Evolutionary conservation across 352 stramenopile species (phyloP).

Genomic region (Pythium plurisporium): DNA sequence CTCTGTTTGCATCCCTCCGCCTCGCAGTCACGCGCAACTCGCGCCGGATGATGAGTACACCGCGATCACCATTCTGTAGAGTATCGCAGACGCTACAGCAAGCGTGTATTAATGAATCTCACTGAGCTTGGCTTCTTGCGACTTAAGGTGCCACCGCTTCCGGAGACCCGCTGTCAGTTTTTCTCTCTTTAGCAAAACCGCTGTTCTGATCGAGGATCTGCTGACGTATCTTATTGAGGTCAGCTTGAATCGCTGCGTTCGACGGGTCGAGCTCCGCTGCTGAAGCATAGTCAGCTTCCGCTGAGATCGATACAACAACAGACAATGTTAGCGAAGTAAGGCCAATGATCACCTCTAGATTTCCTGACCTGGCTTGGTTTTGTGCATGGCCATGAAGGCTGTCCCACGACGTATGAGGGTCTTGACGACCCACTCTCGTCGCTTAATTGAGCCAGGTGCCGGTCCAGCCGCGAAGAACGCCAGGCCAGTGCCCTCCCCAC

Average conservation of each 20-base stretch:
- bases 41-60: conserved; percentile 2
- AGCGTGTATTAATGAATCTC: background rate
- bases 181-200: background rate
- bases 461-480: conserved; percentile 57
- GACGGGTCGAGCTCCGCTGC: conserved; percentile 55
- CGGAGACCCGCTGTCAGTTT: background rate
- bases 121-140: no score
- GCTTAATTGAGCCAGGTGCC: conserved; percentile 43
- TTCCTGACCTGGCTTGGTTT: conserved; percentile 37
- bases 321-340: background rate
- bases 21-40: background rate
- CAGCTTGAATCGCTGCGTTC: conserved; percentile 43
- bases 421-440: conserved; percentile 72
- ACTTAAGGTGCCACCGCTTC: background rate
- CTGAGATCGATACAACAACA: conserved; percentile 18
- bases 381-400: conserved; percentile 32
- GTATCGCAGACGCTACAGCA: no score
- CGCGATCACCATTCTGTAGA: conserved; percentile 11
- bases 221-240: conserved; percentile 38
- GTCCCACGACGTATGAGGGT: conserved; percentile 64
- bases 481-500: conserved; percentile 17
- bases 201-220: conserved; percentile 4
- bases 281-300: conserved; percentile 50
- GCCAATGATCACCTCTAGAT: background rate
- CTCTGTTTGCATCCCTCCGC: background rate